phyloP scores from a whole-genome alignment of 345 rosid species.

The Anacardium occidentale region DNA sequence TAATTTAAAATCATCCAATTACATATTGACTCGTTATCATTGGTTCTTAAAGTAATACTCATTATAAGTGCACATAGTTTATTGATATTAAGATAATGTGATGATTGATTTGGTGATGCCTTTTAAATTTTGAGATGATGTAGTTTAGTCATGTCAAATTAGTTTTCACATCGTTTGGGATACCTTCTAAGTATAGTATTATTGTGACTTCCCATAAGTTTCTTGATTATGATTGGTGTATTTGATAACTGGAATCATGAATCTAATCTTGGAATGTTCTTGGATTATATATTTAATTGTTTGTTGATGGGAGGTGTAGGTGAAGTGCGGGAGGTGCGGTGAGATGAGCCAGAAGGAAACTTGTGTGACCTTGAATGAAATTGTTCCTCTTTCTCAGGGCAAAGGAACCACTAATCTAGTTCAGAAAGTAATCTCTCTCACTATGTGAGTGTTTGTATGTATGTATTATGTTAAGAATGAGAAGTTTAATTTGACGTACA shows the following conservation, averaged over 20 bases:
- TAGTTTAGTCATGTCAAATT: no score
- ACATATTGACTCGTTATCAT: no score
- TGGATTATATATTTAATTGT: background rate
- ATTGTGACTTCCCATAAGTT: no score
- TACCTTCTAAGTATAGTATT: no score
- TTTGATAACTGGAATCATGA: background rate
- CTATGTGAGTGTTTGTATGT: background rate
- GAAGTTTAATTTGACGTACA: background rate
- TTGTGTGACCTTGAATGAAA: conserved; percentile 64
- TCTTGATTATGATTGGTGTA: no score
- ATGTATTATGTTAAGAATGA: background rate
- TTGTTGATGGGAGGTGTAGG: conserved; percentile 35
- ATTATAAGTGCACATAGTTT: no score
- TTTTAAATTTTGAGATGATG: no score
- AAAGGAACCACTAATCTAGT: conserved; percentile 73
- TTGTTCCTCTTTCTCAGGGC: conserved; percentile 47
- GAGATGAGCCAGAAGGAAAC: conserved; percentile 84
- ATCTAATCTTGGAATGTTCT: background rate
- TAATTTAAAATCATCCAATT: no score
- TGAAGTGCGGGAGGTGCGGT: conserved; percentile 79
- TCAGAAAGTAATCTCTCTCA: conserved; percentile 57
- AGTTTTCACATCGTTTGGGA: no score
- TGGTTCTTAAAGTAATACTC: no score
- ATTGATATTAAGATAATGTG: no score
- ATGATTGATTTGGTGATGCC: no score